Evolutionary conservation across 345 rosid species (phyloP), one percentile per base, ranked within the genome.

Genomic region (Atalantia buxifolia): DNA sequence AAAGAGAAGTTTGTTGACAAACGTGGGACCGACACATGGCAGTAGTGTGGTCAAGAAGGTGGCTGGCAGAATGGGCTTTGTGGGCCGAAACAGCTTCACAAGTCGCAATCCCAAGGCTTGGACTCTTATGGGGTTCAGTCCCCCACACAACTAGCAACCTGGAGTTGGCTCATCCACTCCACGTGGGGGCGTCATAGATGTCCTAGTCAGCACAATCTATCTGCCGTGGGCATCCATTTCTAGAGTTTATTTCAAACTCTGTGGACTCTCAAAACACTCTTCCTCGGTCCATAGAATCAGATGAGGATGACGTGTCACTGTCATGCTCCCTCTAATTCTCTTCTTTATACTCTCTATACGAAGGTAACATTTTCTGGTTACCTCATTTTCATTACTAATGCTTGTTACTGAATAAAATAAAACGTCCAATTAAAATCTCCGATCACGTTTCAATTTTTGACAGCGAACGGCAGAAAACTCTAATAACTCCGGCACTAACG

Each of bases 61-160:
- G 53, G 90, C 71, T 87, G 90, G 90, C 86, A 36, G 87, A 14
- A 81, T 84, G 94, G 92, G 90, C 84, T 82, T 35, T 40, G 85
- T 76, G 87, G 88, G 82, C 80, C 78, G 75, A 55, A 70, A 59
- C 81, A 35, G 84, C 81, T 79, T 78, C 78, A 19, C 76, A 68
- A 77, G 83, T 86, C 81, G 68, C 89, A 67, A 85, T 84, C 81
- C 85, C 78, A 5, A 83, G 64, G 76, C 77, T 75, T 50, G 56
- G 82, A 31, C 80, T 40, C 71, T 16, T 68, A 57, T 33, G 71
- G 66, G 70, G 77, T 79, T 55, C 2, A 16, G 40, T 50, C 31
- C 71, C 76, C 60, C 45, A 69, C 65, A 33, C 13, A 4, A 19
- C 33, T 16, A 18, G 30, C 85, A 78, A 81, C 79, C 79, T 60